phyloP scores from a whole-genome alignment of 495 filamentous ascomycete genomes.

The Podospora bellae-mahoneyi region DNA sequence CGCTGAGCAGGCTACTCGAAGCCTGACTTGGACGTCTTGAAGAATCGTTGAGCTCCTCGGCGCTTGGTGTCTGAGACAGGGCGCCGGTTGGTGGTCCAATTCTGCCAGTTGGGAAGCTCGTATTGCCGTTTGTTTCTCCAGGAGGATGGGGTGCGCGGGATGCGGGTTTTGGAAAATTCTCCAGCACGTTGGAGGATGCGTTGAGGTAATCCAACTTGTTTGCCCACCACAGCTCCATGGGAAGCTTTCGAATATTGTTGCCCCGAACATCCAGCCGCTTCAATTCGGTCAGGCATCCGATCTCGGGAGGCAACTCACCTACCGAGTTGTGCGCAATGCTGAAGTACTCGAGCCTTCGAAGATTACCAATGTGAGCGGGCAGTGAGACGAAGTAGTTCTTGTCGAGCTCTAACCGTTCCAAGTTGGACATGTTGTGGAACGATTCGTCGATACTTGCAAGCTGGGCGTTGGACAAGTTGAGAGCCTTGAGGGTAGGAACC shows the following conservation, averaged over 20 bases:
- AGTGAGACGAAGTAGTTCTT: constrained; percentile 94
- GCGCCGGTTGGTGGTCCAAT: constrained; percentile 48
- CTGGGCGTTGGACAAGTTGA: constrained; percentile 86
- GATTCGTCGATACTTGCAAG: constrained; percentile 80
- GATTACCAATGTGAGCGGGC: constrained; percentile 75
- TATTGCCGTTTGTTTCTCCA: constrained; percentile 37
- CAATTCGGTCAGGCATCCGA: constrained; percentile 81
- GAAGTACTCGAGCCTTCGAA: constrained; percentile 81
- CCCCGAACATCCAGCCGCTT: constrained; percentile 81
- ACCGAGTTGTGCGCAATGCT: constrained; percentile 91
- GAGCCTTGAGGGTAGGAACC: constrained; percentile 73
- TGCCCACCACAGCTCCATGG: constrained; percentile 90
- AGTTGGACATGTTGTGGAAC: constrained; percentile 80
- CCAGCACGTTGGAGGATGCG: constrained; percentile 88
- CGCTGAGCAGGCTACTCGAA: constrained; percentile 69
- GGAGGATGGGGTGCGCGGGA: constrained; percentile 58
- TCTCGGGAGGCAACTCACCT: constrained; percentile 73
- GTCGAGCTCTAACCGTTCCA: constrained; percentile 84
- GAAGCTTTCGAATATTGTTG: constrained; percentile 85
- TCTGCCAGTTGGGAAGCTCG: constrained; percentile 41
- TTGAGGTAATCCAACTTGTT: constrained; percentile 86
- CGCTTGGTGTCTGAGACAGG: constrained; percentile 58
- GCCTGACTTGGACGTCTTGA: constrained; percentile 83
- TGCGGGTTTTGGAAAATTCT: constrained; percentile 81
- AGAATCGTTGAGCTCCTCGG: constrained; percentile 73